Conservation (phyloP, 2,329 filamentous ascomycete species). For the Thyridium curvatum region DNA sequence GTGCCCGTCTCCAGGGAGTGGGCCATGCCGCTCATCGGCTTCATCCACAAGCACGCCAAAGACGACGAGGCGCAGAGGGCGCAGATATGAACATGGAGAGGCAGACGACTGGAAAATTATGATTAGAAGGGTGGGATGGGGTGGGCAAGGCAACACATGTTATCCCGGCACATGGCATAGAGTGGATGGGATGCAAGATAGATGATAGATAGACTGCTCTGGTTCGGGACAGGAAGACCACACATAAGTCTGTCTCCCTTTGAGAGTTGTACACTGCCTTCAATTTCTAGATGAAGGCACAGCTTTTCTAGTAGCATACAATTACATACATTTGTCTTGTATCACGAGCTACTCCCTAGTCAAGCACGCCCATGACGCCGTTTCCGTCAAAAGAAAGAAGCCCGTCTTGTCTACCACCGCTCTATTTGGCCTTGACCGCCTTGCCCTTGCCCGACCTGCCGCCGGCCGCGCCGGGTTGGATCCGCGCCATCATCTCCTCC, state of each 20-base stretch:
- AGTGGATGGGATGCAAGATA: too few species aligned
- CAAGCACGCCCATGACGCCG: not conserved
- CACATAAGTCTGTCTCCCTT: too few species aligned
- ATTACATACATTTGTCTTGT: not conserved
- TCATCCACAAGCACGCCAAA: constrained; percentile 18
- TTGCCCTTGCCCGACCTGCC: constrained; percentile 28
- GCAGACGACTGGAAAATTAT: too few species aligned
- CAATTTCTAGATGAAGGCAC: not conserved
- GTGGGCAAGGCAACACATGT: too few species aligned
- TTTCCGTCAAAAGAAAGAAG: not conserved
- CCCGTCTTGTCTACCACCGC: too few species aligned
- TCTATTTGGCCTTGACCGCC: constrained; percentile 27
- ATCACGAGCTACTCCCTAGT: too few species aligned
- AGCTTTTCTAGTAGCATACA: not conserved
- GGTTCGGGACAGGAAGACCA: too few species aligned
- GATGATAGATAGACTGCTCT: too few species aligned
- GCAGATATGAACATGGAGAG: not conserved
- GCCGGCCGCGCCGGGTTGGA: constrained; percentile 58
- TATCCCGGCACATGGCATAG: too few species aligned
- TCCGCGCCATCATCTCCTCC: constrained; percentile 99
- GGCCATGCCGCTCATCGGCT: constrained; percentile 58
- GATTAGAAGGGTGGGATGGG: too few species aligned
- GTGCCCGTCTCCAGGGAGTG: constrained; percentile 79
- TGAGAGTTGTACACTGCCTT: too few species aligned
- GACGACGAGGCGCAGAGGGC: constrained; percentile 5